Percentiles rank a stretch among this genome's conserved stretches.
These are phyloP conservation scores for Thermothielavioides terrestris DNA, from an alignment of 495 filamentous ascomycete genomes.

Conservation along the genomic window DNA sequence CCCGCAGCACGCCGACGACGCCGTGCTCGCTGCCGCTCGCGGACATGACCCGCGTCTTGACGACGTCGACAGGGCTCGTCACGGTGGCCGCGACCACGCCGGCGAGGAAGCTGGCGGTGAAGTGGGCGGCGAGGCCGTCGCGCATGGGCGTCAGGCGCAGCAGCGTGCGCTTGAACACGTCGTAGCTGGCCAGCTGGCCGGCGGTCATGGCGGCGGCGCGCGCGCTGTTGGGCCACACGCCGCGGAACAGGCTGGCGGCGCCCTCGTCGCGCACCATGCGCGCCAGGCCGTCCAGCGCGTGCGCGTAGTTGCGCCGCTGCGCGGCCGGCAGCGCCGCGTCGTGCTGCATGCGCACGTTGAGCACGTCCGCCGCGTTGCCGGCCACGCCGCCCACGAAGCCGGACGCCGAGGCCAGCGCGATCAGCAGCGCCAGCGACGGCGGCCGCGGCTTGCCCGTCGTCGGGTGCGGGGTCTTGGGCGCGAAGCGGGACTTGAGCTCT, in stretches of 20 bases:
- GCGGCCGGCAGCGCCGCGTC: conserved; percentile 69
- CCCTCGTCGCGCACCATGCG: conserved; percentile 81
- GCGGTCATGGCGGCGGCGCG: conserved; percentile 92
- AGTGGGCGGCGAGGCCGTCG: conserved; percentile 77
- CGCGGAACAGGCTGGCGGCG: conserved; percentile 62
- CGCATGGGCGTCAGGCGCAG: conserved; percentile 57
- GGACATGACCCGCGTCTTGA: conserved; percentile 94
- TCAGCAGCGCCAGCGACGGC: conserved; percentile 59
- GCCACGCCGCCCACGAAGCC: conserved; percentile 84
- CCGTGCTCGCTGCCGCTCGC: conserved; percentile 49
- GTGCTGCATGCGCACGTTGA: conserved; percentile 98
- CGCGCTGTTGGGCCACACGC: conserved; percentile 83
- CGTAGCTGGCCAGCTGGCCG: conserved; percentile 82
- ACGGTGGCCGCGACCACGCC: conserved; percentile 93
- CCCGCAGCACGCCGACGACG: conserved; percentile 49
- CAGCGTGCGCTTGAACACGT: conserved; percentile 76
- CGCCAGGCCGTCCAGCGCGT: conserved; percentile 78
- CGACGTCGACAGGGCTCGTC: conserved; percentile 91
- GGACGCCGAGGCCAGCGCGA: conserved; percentile 72
- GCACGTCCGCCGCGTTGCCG: conserved; percentile 89
- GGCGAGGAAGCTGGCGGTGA: conserved; percentile 74
- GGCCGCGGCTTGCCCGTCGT: conserved; percentile 33
- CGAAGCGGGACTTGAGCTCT: conserved; percentile 63
- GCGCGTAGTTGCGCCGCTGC: conserved; percentile 76
- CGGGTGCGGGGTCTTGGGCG: conserved; percentile 24